Percentiles rank a stretch among this genome's conserved stretches.
These are phyloP conservation scores for Penicillium coffeae DNA, from an alignment of 495 filamentous ascomycete genomes.

Conservation along the genomic window DNA sequence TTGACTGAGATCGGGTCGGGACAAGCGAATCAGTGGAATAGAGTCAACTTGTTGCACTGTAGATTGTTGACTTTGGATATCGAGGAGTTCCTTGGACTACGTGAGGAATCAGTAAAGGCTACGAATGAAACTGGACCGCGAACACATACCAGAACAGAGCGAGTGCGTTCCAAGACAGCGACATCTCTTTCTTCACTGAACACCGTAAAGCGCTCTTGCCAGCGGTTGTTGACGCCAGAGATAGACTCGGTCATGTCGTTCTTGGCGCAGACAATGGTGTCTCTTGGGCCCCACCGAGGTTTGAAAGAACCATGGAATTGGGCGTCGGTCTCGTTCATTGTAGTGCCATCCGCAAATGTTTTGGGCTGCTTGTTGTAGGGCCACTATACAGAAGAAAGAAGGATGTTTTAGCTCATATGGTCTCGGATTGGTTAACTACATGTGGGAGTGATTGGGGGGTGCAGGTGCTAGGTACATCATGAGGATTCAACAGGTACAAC, in stretches of 20 bases:
- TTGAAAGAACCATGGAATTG: slow-evolving; percentile 63
- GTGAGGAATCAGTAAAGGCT: slow-evolving; percentile 3
- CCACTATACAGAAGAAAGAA: slow-evolving; percentile 60
- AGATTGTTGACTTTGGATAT: slow-evolving; percentile 35
- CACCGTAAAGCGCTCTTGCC: slow-evolving; percentile 35
- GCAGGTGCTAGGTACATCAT: slow-evolving; percentile 23
- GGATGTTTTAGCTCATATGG: slow-evolving; percentile 30
- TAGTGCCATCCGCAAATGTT: slow-evolving; percentile 52
- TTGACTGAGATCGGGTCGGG: slow-evolving; percentile 28
- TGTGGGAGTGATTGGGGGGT: slow-evolving; percentile 9
- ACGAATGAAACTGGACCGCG: neutral
- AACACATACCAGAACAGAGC: slow-evolving; percentile 22
- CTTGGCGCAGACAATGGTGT: slow-evolving; percentile 62
- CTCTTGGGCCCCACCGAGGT: slow-evolving; percentile 74
- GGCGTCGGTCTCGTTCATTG: slow-evolving; percentile 55
- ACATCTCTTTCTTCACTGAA: slow-evolving; percentile 38
- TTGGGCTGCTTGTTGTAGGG: slow-evolving; percentile 78
- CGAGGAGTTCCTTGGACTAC: slow-evolving; percentile 33
- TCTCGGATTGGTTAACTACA: slow-evolving; percentile 28
- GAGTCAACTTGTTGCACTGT: slow-evolving; percentile 34
- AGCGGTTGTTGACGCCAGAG: slow-evolving; percentile 22
- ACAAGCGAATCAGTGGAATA: slow-evolving; percentile 36
- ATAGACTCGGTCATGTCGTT: slow-evolving; percentile 22
- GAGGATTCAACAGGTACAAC: slow-evolving; percentile 1
- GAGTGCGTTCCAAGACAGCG: slow-evolving; percentile 25